Conservation (phyloP, 345 rosid genomes). For the Arabis hirsuta region DNA sequence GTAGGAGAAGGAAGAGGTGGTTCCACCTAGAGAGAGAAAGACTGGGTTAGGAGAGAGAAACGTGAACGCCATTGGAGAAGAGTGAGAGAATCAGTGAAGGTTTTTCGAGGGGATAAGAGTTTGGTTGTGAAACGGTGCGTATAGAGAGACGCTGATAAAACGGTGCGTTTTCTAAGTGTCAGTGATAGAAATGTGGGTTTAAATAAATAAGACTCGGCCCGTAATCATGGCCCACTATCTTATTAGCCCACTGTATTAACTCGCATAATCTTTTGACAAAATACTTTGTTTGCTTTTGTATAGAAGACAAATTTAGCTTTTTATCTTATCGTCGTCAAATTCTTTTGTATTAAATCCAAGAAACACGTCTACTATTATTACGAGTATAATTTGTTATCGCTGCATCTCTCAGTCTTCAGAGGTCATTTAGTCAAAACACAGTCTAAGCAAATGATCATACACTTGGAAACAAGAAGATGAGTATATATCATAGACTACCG, state of each 20-base stretch:
- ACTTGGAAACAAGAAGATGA: too few relatives aligned
- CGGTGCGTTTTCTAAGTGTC: constrained; percentile 17
- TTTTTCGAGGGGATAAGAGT: constrained; percentile 49
- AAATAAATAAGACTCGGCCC: background rate
- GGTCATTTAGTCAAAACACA: too few relatives aligned
- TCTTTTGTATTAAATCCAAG: too few relatives aligned
- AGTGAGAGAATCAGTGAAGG: constrained; percentile 34
- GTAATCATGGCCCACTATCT: background rate
- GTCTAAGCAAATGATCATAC: too few relatives aligned
- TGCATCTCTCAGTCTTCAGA: too few relatives aligned
- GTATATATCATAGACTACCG: too few relatives aligned
- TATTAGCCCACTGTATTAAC: background rate
- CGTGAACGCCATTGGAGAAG: constrained; percentile 47
- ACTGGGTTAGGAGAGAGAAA: constrained; percentile 45
- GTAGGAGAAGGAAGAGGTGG: constrained; percentile 39
- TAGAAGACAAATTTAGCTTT: too few relatives aligned
- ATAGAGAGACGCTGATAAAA: background rate
- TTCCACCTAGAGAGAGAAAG: constrained; percentile 45
- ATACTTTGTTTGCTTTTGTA: background rate
- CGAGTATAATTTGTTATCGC: too few relatives aligned
- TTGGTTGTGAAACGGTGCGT: constrained; percentile 28
- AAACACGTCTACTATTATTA: too few relatives aligned
- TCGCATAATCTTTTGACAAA: background rate
- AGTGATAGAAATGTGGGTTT: constrained; percentile 5
- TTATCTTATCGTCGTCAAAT: too few relatives aligned